A percentile compares a stretch with the other conserved stretches of the same genome.
These are phyloP conservation scores for Colletotrichum sp. DNA, from an alignment of 2,329 filamentous ascomycete species.

Conservation along the genomic window DNA sequence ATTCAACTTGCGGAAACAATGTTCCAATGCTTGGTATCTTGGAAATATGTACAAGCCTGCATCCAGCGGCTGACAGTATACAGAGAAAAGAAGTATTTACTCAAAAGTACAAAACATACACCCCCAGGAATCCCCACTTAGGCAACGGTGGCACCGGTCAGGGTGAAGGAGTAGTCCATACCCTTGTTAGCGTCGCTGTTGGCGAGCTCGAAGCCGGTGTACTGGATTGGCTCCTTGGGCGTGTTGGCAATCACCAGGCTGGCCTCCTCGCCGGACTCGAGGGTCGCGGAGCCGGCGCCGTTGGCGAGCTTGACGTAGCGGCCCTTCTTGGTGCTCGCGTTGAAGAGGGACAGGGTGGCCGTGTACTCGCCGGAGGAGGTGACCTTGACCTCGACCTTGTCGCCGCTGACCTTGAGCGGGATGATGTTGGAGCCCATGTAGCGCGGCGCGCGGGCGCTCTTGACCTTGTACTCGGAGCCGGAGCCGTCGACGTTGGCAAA, in stretches of 20 bases:
- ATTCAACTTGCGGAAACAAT: background rate
- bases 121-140: background rate
- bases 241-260: conserved; percentile 54
- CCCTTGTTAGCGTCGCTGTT: conserved; percentile 39
- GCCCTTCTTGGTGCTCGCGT: conserved; percentile 29
- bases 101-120: background rate
- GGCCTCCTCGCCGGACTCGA: conserved; percentile 43
- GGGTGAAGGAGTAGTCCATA: conserved; percentile 40
- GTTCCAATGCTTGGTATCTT: background rate
- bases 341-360: conserved; percentile 43
- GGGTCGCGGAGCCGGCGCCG: conserved; percentile 35
- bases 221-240: conserved; percentile 44
- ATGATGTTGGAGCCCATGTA: conserved; percentile 58
- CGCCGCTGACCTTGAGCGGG: conserved; percentile 41
- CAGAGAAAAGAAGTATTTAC: background rate
- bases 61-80: background rate
- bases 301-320: conserved; percentile 40
- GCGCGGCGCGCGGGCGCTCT: conserved; percentile 42
- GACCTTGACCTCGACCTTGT: conserved; percentile 37
- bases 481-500: conserved; percentile 45
- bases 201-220: conserved; percentile 45
- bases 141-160: conserved; percentile 33
- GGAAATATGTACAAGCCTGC: background rate
- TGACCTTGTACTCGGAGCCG: conserved; percentile 45
- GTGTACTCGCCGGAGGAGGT: conserved; percentile 40